These are phyloP conservation scores for Epichloe hybrida DNA, from an alignment of 2,329 filamentous ascomycete species.

Conservation along the genomic window DNA sequence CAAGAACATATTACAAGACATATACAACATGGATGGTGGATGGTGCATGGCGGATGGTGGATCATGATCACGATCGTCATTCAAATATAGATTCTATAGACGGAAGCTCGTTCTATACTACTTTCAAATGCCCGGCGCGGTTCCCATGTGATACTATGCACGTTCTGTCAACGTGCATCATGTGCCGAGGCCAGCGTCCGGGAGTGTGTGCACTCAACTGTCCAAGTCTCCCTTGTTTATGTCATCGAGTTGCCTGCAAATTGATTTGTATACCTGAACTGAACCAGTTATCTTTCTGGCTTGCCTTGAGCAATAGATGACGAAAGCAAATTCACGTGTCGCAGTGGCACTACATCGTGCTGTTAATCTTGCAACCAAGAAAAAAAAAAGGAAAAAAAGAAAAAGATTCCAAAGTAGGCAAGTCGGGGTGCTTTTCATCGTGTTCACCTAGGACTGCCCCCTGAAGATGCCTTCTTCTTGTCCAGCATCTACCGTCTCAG, in stretches of 20 bases:
- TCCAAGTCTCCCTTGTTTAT: not conserved
- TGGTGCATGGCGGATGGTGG: not conserved
- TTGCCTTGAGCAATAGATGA: not conserved
- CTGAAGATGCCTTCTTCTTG: not conserved
- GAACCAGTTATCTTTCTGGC: not conserved
- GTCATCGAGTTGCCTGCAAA: not conserved
- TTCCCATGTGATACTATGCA: not conserved
- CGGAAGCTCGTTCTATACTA: not conserved
- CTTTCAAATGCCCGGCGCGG: not conserved
- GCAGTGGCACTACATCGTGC: not conserved
- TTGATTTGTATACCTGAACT: not conserved
- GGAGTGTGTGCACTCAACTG: not conserved
- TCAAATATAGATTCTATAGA: not conserved
- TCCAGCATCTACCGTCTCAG: not conserved
- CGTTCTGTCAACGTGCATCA: not conserved
- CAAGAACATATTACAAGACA: not conserved
- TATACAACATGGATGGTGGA: not conserved
- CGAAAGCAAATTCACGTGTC: not conserved
- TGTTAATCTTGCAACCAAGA: not conserved
- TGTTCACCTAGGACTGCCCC: not conserved
- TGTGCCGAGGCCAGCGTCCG: not conserved
- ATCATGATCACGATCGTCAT: not conserved
- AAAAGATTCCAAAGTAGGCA: not conserved
- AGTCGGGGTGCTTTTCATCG: not conserved
- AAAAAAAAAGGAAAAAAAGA: not conserved